Evolutionary conservation across 495 filamentous ascomycete genomes (phyloP).

Genomic region (Cladorrhinum samala): DNA sequence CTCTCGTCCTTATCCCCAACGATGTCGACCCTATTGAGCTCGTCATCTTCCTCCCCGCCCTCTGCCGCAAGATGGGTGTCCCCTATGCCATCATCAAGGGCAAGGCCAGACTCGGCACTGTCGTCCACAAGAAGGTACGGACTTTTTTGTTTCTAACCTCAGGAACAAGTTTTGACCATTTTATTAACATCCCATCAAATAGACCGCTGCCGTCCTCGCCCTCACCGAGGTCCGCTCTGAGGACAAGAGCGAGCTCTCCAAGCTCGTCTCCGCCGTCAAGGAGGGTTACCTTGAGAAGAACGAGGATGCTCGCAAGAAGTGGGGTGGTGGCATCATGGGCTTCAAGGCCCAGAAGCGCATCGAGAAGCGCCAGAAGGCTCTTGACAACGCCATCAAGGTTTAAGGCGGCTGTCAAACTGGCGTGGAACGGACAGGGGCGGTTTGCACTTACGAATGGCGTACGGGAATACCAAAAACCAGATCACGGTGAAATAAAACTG

Average conservation of each 20-base stretch:
- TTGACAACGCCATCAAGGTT: conserved; percentile 92
- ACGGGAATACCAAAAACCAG: conserved; percentile 36
- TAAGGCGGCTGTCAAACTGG: conserved; percentile 41
- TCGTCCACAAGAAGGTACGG: conserved; percentile 96
- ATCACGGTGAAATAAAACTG: conserved; percentile 31
- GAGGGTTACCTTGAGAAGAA: conserved; percentile 96
- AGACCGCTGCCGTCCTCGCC: conserved; percentile 95
- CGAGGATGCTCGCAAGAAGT: conserved; percentile 86
- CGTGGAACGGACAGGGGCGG: conserved; percentile 22
- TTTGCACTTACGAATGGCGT: conserved; percentile 33
- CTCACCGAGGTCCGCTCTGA: conserved; percentile 93
- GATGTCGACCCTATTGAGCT: conserved; percentile 99
- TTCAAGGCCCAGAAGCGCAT: conserved; percentile 87
- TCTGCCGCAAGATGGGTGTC: conserved; percentile 99
- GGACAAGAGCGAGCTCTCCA: conserved; percentile 96
- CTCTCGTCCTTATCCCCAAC: conserved; percentile 95
- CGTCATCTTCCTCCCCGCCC: conserved; percentile 96
- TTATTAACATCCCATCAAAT: conserved; percentile 19
- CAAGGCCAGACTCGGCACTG: conserved; percentile 96
- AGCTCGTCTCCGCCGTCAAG: conserved; percentile 94
- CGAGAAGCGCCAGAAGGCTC: conserved; percentile 94
- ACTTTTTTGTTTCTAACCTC: too few relatives aligned
- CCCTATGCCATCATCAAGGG: conserved; percentile 99
- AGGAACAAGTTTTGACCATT: neutral
- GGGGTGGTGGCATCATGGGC: conserved; percentile 99